These are phyloP conservation scores for Hypoxylon cercidicola DNA, from an alignment of 495 filamentous ascomycete genomes.

Conservation along the genomic window DNA sequence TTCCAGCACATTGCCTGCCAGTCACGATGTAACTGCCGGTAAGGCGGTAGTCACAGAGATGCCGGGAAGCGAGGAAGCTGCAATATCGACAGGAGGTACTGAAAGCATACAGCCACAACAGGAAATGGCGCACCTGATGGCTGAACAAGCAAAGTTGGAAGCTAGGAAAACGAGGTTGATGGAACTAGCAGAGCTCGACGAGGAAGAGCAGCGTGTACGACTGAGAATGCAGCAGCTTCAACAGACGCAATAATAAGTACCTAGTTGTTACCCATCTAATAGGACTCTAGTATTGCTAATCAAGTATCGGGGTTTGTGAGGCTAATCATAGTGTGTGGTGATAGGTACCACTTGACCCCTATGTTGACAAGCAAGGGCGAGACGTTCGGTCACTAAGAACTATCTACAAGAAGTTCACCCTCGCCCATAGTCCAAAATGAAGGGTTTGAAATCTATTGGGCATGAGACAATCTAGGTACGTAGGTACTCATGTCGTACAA, in stretches of 20 bases:
- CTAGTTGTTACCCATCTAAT: not conserved
- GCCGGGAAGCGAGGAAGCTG: not conserved
- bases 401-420: no score
- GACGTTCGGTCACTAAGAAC: no score
- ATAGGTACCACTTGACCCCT: no score
- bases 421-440: no score
- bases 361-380: no score
- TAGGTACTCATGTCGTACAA: no score
- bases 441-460: no score
- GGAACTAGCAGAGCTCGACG: constrained; percentile 23
- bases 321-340: not conserved
- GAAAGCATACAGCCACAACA: constrained; percentile 14
- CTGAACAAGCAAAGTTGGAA: constrained; percentile 27
- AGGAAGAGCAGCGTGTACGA: constrained; percentile 27
- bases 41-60: not conserved
- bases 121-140: constrained; percentile 14
- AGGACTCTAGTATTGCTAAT: not conserved
- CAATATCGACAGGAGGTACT: constrained; percentile 9
- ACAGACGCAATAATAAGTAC: not conserved
- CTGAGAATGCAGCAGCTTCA: constrained; percentile 22
- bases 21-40: no score
- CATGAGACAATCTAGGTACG: no score
- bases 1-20: not conserved
- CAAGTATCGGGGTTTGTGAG: not conserved
- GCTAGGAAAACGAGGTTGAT: constrained; percentile 19